These are phyloP conservation scores for Trichomonas tenax DNA, from an alignment of 208 protist species.

Conservation along the genomic window DNA sequence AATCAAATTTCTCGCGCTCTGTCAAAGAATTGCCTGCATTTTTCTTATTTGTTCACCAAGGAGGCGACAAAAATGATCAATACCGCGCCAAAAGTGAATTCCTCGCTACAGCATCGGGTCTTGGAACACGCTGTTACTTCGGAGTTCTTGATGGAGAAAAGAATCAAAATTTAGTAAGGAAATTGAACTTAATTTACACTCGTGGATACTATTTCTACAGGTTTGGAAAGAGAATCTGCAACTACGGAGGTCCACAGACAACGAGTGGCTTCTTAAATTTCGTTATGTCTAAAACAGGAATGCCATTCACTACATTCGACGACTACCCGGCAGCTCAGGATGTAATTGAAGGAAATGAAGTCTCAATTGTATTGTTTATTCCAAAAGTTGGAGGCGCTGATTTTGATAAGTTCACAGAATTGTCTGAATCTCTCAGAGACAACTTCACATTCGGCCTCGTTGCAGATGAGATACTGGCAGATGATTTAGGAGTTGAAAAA, in stretches of 20 bases:
- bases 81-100: neutral
- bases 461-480: neutral
- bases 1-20: neutral
- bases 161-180: neutral
- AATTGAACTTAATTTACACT: neutral
- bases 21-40: neutral
- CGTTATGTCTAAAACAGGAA: neutral
- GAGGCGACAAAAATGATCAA: neutral
- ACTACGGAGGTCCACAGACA: neutral
- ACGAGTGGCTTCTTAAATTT: neutral
- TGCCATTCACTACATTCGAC: neutral
- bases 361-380: neutral
- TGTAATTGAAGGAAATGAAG: neutral
- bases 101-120: neutral
- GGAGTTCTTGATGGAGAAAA: neutral
- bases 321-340: neutral
- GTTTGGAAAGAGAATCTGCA: neutral
- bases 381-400: neutral
- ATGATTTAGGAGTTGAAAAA: neutral
- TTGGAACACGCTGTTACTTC: neutral
- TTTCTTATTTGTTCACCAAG: neutral
- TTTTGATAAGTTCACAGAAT: neutral
- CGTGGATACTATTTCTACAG: neutral
- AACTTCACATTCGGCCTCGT: neutral
- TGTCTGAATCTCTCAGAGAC: neutral